Evolutionary conservation across 2,329 filamentous ascomycete species (phyloP).

Genomic region (Emmonsiellopsis sp.): DNA sequence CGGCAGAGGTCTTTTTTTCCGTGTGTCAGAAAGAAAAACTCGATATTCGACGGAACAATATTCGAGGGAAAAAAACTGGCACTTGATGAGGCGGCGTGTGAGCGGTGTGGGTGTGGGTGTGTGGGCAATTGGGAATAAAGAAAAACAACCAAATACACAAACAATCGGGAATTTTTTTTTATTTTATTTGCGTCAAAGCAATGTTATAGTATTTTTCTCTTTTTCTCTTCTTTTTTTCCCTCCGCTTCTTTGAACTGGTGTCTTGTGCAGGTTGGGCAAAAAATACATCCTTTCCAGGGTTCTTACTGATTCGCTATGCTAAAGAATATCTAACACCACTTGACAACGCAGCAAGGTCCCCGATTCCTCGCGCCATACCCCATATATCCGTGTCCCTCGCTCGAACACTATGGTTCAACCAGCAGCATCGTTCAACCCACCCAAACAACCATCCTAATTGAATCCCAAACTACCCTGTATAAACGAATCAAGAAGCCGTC

Average conservation of each 20-base stretch:
- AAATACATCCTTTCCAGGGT: neutral
- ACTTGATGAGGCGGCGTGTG: conserved; percentile 1
- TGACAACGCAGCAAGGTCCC: too few species aligned
- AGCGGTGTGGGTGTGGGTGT: neutral
- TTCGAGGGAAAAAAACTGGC: neutral
- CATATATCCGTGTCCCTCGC: too few species aligned
- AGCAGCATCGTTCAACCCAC: too few species aligned
- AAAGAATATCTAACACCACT: neutral
- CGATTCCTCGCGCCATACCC: too few species aligned
- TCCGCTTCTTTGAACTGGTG: neutral
- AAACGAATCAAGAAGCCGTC: too few species aligned
- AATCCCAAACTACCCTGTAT: too few species aligned
- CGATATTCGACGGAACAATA: conserved; percentile 1
- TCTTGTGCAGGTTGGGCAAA: neutral
- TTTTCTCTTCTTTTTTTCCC: neutral
- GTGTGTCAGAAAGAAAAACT: conserved; percentile 1
- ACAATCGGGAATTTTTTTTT: conserved; percentile 1
- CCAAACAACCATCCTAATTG: too few species aligned
- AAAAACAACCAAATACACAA: conserved; percentile 1
- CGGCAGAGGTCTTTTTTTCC: conserved; percentile 2
- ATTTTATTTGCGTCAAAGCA: neutral
- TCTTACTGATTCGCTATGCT: neutral
- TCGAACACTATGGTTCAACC: too few species aligned
- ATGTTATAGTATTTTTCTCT: conserved; percentile 5
- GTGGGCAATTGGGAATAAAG: too few species aligned